Percentiles rank a stretch among this genome's conserved stretches.
Evolutionary conservation across 225 moss, liverwort and hornwort species (phyloP).

Genomic region (Marchantia paleacea): DNA sequence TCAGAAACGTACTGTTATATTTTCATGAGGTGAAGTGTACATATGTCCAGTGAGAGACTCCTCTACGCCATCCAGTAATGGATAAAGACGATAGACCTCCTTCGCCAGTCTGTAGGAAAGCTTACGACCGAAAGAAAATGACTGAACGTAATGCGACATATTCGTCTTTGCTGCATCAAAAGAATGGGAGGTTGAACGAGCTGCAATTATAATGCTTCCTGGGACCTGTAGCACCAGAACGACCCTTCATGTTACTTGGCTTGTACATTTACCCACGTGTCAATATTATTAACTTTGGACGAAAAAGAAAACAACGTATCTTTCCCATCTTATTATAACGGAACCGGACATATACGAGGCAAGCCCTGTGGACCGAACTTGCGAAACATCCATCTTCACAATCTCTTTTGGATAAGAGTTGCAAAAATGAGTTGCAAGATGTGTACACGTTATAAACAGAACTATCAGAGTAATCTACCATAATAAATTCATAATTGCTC

Average conservation of each 20-base stretch:
- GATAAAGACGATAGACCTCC: constrained; percentile 62
- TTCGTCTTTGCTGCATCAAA: constrained; percentile 74
- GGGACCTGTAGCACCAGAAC: constrained; percentile 52
- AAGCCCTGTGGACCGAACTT: too few relatives aligned
- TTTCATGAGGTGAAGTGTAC: constrained; percentile 61
- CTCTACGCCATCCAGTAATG: constrained; percentile 51
- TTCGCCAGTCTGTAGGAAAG: constrained; percentile 52
- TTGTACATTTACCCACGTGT: neutral
- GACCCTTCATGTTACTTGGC: neutral
- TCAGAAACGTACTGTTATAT: constrained; percentile 57
- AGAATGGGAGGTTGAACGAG: constrained; percentile 73
- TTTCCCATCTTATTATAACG: too few relatives aligned
- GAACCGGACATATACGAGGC: too few relatives aligned
- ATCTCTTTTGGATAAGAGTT: too few relatives aligned
- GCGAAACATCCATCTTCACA: too few relatives aligned
- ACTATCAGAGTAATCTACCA: too few relatives aligned
- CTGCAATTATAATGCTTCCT: constrained; percentile 72
- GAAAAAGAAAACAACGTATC: too few relatives aligned
- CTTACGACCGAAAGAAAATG: constrained; percentile 72
- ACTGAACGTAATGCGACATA: constrained; percentile 68
- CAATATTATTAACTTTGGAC: too few relatives aligned
- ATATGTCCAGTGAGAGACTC: constrained; percentile 65
- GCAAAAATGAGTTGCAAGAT: too few relatives aligned
- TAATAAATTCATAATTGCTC: too few relatives aligned
- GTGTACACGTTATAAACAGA: too few relatives aligned